phyloP scores from a whole-genome alignment of 805 yeast genomes.

The Komagataella ulmi region DNA sequence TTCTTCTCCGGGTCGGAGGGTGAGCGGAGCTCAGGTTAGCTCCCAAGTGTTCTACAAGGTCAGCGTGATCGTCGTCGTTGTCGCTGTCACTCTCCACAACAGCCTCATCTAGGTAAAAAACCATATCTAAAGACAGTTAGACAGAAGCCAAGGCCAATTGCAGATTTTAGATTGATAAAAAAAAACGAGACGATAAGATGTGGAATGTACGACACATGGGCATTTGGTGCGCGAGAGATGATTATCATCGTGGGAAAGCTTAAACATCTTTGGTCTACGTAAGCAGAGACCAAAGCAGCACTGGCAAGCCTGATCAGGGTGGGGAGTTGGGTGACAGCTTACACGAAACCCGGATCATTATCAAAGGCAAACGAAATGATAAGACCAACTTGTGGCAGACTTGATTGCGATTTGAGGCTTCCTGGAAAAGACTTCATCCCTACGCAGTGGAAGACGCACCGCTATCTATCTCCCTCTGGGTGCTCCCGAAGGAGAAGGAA shows the following conservation, averaged over 20 bases:
- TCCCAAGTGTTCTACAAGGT: neutral
- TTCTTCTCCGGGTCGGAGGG: neutral
- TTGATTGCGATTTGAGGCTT: neutral
- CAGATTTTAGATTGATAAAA: neutral
- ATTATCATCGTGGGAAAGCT: neutral
- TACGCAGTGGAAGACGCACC: neutral
- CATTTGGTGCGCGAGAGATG: neutral
- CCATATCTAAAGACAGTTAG: neutral
- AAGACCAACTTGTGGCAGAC: neutral
- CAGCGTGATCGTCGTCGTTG: neutral
- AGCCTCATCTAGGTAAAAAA: neutral
- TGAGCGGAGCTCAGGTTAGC: neutral
- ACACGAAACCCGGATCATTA: too few relatives aligned
- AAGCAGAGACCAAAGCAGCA: too few relatives aligned
- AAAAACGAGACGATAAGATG: neutral
- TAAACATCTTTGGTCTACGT: neutral
- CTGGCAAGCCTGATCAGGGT: too few relatives aligned
- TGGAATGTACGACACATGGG: neutral
- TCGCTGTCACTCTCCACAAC: neutral
- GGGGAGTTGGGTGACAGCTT: too few relatives aligned
- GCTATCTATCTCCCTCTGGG: neutral
- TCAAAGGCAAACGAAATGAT: neutral
- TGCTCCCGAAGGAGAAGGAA: neutral
- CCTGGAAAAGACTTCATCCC: neutral
- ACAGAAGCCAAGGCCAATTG: neutral